Evolutionary conservation across 768 basidiomycete genomes (phyloP).

Genomic region (Tricholomella constricta): DNA sequence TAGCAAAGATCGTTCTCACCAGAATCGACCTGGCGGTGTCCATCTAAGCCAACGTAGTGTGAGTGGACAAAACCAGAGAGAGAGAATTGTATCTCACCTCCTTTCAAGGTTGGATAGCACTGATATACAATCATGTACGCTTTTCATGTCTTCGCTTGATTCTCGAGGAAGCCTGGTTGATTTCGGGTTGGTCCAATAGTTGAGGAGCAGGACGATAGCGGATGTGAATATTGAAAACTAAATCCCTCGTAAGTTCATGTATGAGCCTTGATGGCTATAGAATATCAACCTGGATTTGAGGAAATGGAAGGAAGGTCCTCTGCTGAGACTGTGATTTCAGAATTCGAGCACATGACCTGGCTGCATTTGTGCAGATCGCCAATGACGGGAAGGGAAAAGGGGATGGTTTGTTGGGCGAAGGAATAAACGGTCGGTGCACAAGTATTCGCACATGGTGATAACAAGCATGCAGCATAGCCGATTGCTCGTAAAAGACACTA

Average conservation of each 20-base stretch:
- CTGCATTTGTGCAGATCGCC: conserved; percentile 82
- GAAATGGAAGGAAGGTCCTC: conserved; percentile 29
- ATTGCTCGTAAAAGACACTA: conserved; percentile 52
- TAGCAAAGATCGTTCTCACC: conserved; percentile 26
- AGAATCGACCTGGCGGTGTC: conserved; percentile 42
- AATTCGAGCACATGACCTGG: conserved; percentile 71
- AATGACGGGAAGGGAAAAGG: conserved; percentile 55
- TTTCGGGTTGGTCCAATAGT: conserved; percentile 63
- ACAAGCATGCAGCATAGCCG: conserved; percentile 48
- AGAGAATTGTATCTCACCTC: conserved; percentile 30
- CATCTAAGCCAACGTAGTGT: conserved; percentile 38
- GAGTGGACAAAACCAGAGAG: not conserved
- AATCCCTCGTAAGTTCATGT: conserved; percentile 11
- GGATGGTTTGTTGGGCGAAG: conserved; percentile 51
- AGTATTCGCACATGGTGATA: conserved; percentile 63
- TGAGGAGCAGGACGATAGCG: conserved; percentile 60
- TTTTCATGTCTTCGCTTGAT: conserved; percentile 51
- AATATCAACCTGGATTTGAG: conserved; percentile 40
- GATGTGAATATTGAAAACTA: conserved; percentile 40
- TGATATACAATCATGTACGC: conserved; percentile 61
- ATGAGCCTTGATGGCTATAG: too few relatives aligned
- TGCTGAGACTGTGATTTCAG: conserved; percentile 49
- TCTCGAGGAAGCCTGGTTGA: conserved; percentile 42
- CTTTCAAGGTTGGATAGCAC: conserved; percentile 45
- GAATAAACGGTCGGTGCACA: conserved; percentile 80